Evolutionary conservation across 441 rosid genomes (phyloP).

Genomic region (Jatropha multifida): DNA sequence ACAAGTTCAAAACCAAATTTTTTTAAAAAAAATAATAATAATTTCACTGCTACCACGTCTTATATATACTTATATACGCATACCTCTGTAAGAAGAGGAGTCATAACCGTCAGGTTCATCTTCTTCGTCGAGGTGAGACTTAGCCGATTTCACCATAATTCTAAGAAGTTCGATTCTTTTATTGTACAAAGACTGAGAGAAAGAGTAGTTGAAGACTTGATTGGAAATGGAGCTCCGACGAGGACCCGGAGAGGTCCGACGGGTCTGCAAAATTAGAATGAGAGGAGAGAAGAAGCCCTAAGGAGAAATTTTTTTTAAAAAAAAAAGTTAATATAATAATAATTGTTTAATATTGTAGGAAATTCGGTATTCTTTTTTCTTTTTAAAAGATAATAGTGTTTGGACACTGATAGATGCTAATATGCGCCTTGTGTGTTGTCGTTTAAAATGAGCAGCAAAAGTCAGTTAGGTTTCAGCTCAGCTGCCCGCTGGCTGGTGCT

Average conservation of each 20-base stretch:
- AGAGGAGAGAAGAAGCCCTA: conserved; percentile 11
- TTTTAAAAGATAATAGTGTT: too few relatives aligned
- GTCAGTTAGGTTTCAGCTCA: neutral
- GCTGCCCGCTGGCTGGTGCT: neutral
- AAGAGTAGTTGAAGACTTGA: neutral
- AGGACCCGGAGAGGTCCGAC: conserved; percentile 10
- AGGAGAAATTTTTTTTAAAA: too few relatives aligned
- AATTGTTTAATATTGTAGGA: too few relatives aligned
- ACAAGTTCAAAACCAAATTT: neutral
- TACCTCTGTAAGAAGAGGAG: conserved; percentile 44
- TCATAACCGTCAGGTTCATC: conserved; percentile 54
- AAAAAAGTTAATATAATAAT: too few relatives aligned
- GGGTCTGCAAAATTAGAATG: neutral
- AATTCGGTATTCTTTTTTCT: too few relatives aligned
- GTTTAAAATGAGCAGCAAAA: neutral
- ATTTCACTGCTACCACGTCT: neutral
- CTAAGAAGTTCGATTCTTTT: neutral
- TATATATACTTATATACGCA: neutral
- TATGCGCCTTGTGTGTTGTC: neutral
- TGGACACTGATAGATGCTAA: neutral
- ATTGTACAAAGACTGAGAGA: neutral
- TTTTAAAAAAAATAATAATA: neutral
- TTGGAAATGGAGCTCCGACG: conserved; percentile 26
- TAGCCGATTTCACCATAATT: conserved; percentile 47
- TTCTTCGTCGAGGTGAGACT: conserved; percentile 47